Percentiles rank a stretch among this genome's conserved stretches.
Evolutionary conservation across 2,329 filamentous ascomycete species (phyloP).

Genomic region (Rutstroemia sp.): DNA sequence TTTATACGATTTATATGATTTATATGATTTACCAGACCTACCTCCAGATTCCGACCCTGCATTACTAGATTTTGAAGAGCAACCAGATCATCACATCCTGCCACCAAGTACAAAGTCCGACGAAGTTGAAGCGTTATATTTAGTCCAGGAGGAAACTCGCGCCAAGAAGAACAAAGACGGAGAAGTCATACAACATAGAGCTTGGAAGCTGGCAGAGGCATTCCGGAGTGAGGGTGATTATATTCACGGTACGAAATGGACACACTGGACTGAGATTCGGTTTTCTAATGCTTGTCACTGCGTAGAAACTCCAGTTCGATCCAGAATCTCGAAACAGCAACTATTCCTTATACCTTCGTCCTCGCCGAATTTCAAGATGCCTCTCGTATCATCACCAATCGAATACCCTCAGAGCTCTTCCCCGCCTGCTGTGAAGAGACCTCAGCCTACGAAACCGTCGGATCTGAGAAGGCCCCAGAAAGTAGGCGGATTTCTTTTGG

Average conservation of each 20-base stretch:
- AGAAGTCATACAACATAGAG: constrained; percentile 44
- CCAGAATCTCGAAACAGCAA: not conserved
- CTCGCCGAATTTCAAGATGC: constrained; percentile 37
- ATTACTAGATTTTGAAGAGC: constrained; percentile 21
- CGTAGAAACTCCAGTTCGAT: constrained; percentile 2
- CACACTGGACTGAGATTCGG: not conserved
- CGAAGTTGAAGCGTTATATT: constrained; percentile 39
- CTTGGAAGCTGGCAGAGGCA: constrained; percentile 38
- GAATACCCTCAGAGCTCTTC: constrained; percentile 29
- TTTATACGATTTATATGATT: constrained; percentile 21
- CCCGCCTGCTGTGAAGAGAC: constrained; percentile 31
- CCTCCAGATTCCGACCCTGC: constrained; percentile 22
- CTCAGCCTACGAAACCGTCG: constrained; percentile 29
- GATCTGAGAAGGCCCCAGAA: constrained; percentile 30
- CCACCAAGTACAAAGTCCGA: constrained; percentile 33
- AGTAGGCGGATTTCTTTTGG: constrained; percentile 38
- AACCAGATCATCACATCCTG: constrained; percentile 6
- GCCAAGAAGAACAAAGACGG: constrained; percentile 35
- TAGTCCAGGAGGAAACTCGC: constrained; percentile 34
- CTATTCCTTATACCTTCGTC: constrained; percentile 2
- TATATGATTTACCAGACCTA: constrained; percentile 16
- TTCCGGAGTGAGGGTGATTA: constrained; percentile 43
- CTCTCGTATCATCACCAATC: constrained; percentile 52
- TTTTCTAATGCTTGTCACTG: not conserved
- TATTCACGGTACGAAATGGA: constrained; percentile 21